Conservation (phyloP, 495 filamentous ascomycete species). For the Penicillium fimorum region DNA sequence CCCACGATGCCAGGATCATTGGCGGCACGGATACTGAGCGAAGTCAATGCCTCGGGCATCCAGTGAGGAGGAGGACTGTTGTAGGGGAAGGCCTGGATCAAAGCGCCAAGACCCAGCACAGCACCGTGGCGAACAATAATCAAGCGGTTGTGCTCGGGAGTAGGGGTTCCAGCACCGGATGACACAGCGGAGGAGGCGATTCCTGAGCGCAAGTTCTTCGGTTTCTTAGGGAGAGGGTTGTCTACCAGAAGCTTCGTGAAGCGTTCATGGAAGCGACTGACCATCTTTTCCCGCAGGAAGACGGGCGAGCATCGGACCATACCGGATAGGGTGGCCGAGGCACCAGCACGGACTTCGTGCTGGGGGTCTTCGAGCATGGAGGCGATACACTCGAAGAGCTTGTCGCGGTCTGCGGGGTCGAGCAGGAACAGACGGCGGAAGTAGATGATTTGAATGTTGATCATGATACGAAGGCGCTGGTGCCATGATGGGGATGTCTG, state of each 20-base stretch:
- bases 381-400: slow-evolving; percentile 83
- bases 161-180: slow-evolving; percentile 69
- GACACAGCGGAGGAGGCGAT: slow-evolving; percentile 41
- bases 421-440: slow-evolving; percentile 97
- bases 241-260: slow-evolving; percentile 74
- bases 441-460: slow-evolving; percentile 99
- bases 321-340: slow-evolving; percentile 84
- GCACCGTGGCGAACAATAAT: slow-evolving; percentile 84
- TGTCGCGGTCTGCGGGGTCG: slow-evolving; percentile 67
- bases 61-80: slow-evolving; percentile 85
- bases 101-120: slow-evolving; percentile 84
- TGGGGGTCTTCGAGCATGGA: slow-evolving; percentile 92
- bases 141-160: slow-evolving; percentile 78
- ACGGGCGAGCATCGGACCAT: slow-evolving; percentile 98
- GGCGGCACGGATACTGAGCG: slow-evolving; percentile 79
- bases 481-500: slow-evolving; percentile 89
- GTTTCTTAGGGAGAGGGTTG: slow-evolving; percentile 84
- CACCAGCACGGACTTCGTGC: slow-evolving; percentile 92
- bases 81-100: slow-evolving; percentile 97
- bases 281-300: slow-evolving; percentile 69
- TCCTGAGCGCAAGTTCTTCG: slow-evolving; percentile 37
- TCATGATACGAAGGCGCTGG: slow-evolving; percentile 91
- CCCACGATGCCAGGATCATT: slow-evolving; percentile 90
- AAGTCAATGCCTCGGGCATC: slow-evolving; percentile 91
- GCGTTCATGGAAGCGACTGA: slow-evolving; percentile 69